Evolutionary conservation across 257 asterid species (phyloP), one percentile per base, ranked within the genome.

Genomic region (Jacaranda copaia): DNA sequence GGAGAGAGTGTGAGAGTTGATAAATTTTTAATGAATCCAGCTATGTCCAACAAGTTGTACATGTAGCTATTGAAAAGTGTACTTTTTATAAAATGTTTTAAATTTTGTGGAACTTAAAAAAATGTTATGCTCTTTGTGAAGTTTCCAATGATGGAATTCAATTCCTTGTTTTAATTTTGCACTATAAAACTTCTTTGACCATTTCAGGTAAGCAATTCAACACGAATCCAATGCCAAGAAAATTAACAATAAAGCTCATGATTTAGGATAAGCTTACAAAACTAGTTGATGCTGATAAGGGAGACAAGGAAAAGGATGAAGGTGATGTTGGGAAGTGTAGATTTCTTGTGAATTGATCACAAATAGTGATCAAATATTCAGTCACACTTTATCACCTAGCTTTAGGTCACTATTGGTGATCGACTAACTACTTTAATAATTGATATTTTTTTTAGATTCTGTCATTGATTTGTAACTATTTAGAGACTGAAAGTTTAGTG

Each of bases 261-360:
- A 92, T 94, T 83, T 98, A 94, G 87, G 96, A 94, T 2, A 98
- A 94, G 84, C 91, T 94, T 42, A 88, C 96, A 7, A 89, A 88
- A 77, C 86, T 94, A 56, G 98, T 96, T 1, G 97, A 92, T 16
- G n/a, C n/a, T 4, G 98, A 89, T 1, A 96, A 85, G 46, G 86
- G 32, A 0, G 97, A 88, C 5, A 94, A 84, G 0, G 92, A 86
- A 3, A 86, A 88, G 15, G 94, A 81, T 0, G 97, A 84, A 14
- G 88, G 71, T 16, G 86, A 69, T 65, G 83, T 70, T 7, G 85
- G 56, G 48, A 81, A 86, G 76, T 70, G 83, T 78, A 73, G 86
- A 76, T 25, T 25, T 25, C 32, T 25, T 25, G 32, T 25, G 32
- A 25, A 25, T 25, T 2, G 32, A 25, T 25, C 1, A 25, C 32